phyloP scores from a whole-genome alignment of 306 rosid genomes.

The Castanea crenata region DNA sequence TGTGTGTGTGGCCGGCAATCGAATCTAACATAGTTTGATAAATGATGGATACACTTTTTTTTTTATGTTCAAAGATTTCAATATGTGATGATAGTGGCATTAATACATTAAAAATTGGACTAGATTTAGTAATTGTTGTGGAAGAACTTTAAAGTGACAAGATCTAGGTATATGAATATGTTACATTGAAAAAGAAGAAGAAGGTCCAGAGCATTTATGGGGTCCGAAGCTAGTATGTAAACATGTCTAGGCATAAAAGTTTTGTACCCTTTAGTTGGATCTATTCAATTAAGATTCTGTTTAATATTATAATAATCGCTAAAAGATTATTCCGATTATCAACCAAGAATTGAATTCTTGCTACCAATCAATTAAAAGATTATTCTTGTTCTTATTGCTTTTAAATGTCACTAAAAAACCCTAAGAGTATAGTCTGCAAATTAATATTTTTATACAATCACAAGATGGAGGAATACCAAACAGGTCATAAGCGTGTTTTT shows the following conservation, averaged over 20 bases:
- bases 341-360: neutral
- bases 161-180: neutral
- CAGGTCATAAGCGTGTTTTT: too few species aligned
- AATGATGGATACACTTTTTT: conserved; percentile 1
- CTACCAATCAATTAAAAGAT: neutral
- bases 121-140: neutral
- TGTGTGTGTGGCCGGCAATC: conserved; percentile 38
- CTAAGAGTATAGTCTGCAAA: neutral
- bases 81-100: neutral
- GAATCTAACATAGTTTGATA: conserved; percentile 31
- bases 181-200: too few species aligned
- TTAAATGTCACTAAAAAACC: neutral
- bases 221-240: neutral
- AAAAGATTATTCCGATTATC: neutral
- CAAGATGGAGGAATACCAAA: too few species aligned
- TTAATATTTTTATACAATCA: too few species aligned
- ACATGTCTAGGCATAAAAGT: neutral
- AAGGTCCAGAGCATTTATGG: too few species aligned
- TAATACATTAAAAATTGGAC: neutral
- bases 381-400: neutral
- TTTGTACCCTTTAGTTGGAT: neutral
- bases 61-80: neutral
- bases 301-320: neutral
- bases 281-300: neutral
- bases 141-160: neutral